These are phyloP conservation scores for Tetrapisispora arboricola DNA, from an alignment of 805 yeast genomes.

Conservation along the genomic window DNA sequence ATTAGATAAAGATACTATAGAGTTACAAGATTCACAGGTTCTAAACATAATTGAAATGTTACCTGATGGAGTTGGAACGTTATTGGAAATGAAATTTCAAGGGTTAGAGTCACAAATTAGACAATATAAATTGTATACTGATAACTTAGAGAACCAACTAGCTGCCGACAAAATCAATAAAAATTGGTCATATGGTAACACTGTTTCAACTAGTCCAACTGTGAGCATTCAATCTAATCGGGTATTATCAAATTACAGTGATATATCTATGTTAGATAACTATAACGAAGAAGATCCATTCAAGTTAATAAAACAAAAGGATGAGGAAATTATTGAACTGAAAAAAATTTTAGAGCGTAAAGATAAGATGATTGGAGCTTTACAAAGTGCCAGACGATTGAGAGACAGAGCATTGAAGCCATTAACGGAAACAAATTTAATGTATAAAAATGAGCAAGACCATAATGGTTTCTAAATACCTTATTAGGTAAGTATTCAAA, in stretches of 20 bases:
- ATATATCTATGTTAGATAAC: background rate
- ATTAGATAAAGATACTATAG: constrained; percentile 49
- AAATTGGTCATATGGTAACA: constrained; percentile 6
- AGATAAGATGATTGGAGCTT: constrained; percentile 67
- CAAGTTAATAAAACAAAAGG: constrained; percentile 22
- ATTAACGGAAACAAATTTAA: background rate
- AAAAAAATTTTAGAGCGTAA: constrained; percentile 56
- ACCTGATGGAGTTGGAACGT: constrained; percentile 35
- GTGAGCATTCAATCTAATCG: background rate
- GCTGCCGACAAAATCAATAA: constrained; percentile 8
- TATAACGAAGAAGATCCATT: background rate
- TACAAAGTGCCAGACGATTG: constrained; percentile 54
- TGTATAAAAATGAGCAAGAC: background rate
- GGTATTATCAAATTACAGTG: background rate
- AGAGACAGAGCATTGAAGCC: constrained; percentile 32
- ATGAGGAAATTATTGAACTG: constrained; percentile 58
- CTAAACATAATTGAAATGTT: constrained; percentile 52
- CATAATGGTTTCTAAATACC: background rate
- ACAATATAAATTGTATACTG: constrained; percentile 21
- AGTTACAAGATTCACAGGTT: constrained; percentile 39
- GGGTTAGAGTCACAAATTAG: constrained; percentile 24
- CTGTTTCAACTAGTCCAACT: background rate
- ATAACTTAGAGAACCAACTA: constrained; percentile 12
- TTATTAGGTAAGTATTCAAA: too few species aligned
- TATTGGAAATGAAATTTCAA: constrained; percentile 22